Base-by-base conservation (phyloP, 305 asterid genomes). In the Lippia alba region DNA sequence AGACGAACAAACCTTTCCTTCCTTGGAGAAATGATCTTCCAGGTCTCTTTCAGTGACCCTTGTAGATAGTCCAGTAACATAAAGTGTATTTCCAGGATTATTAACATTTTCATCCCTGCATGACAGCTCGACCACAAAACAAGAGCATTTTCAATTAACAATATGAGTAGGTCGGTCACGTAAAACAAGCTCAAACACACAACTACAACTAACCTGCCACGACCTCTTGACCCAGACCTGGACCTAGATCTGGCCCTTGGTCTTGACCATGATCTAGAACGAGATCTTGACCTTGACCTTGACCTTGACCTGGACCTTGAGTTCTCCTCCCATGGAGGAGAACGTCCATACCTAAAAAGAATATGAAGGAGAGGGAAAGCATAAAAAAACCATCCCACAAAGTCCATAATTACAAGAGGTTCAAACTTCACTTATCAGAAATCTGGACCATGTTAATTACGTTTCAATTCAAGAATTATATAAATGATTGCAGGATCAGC, bases 41-140 rank as follows among this genome's bases (percentile, higher is more conserved):
- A 94, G 99, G 60, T 94, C 97, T 67, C 96, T 89, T 66, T 94
- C 97, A 4, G 94, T 86, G 66, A 91, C 99, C 84, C 97, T 84
- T 4, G 94, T 86, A 61, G 97, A 94, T 55, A 94, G 81, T 63
- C 97, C 99, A 78, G 97, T 94, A 66, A 94, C 93, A 81, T 94
- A 94, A 64, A 94, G 97, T 15, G 95, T 84, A 76, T 82, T 84
- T 60, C 99, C 99, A 6, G 90, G 85, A 85, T 91, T 24, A 24
- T 24, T 94, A 76, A 54, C 56, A 50, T n/a, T 80, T 3, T 85
- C 93, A 14, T 71, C 17, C 86, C 93, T 87, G 81, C 74, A 69
- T 56, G 62, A 64, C 19, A 34, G 57, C 57, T 57, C n/a, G 40
- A 64, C 59, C n/a, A 66, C 17, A 74, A 46, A 49, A 54, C 61